Conservation (phyloP, 2,329 filamentous ascomycete genomes). For the Cucurbitaria berberidis region DNA sequence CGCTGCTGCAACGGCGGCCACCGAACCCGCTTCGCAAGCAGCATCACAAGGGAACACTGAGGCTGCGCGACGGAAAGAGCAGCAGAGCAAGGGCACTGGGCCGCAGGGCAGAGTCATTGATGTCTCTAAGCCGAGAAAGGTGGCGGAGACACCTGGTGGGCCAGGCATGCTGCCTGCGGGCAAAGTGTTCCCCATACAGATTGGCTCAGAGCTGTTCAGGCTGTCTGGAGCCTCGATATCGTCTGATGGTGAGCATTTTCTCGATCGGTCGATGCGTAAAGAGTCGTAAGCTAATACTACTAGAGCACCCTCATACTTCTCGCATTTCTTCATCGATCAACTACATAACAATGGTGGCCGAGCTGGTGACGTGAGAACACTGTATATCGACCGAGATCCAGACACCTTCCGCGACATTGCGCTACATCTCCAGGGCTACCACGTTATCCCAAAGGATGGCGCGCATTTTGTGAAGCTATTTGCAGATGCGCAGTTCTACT, state of each 20-base stretch:
- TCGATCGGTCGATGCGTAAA: background rate
- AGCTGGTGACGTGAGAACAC: constrained; percentile 69
- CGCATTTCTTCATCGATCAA: constrained; percentile 89
- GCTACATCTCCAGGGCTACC: constrained; percentile 88
- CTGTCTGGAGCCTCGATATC: constrained; percentile 73
- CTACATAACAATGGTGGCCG: constrained; percentile 68
- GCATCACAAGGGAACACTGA: constrained; percentile 21
- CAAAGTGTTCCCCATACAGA: constrained; percentile 74
- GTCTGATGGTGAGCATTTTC: constrained; percentile 67
- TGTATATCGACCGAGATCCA: constrained; percentile 95
- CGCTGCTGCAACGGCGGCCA: constrained; percentile 17
- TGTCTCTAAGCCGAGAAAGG: constrained; percentile 39
- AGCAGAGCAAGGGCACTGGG: constrained; percentile 39
- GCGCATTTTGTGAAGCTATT: constrained; percentile 91
- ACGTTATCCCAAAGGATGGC: constrained; percentile 80
- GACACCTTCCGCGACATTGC: constrained; percentile 88
- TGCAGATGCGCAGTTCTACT: constrained; percentile 95
- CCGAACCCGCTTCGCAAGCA: constrained; percentile 21
- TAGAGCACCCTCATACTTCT: constrained; percentile 94
- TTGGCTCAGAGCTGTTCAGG: constrained; percentile 71
- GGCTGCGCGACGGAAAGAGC: constrained; percentile 29
- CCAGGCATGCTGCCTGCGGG: constrained; percentile 67
- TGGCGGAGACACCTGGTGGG: constrained; percentile 34
- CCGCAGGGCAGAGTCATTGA: constrained; percentile 43
- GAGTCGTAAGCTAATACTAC: constrained; percentile 54